Evolutionary conservation across 1,139 yeast species (phyloP), one percentile per base, ranked within the genome.

Genomic region (Yarrowia galli): DNA sequence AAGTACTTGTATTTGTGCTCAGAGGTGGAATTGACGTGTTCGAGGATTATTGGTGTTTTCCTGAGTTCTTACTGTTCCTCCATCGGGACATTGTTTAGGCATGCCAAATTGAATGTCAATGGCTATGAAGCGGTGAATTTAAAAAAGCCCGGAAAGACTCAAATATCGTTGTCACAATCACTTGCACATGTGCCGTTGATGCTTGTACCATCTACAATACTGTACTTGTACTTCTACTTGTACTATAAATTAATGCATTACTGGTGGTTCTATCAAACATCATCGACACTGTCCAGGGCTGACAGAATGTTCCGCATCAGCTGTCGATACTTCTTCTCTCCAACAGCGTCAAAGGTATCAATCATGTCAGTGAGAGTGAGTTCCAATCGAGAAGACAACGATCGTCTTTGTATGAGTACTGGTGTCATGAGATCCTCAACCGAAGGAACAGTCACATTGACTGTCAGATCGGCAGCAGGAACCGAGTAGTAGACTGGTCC

Each of bases 401-500:
- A 58, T 8, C 64, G 48, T 28, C 16, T 18, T n/a, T 58, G 51
- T 0, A 58, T n/a, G n/a, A 28, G 8, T 2, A 25, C 32, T 2
- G 49, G 49, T 15, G 12, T 42, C 42, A 25, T 13, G 9, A 58
- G 64, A 2, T 58, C 32, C 7, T 43, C 51, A 10, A 22, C 51
- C 3, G 51, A 18, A 32, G 64, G 64, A 10, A 58, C 42, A 20
- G 64, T 18, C 6, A 43, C 64, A 16, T 58, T 58, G 32, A 43
- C 15, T 10, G 64, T 58, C 12, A 3, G 51, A 12, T 38, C 40
- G 16, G 64, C 32, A 18, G 61, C 36, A 40, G 61, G 61, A 40
- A 54, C 48, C 8, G 61, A 40, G n/a, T 54, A 54, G 61, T n/a
- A 54, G 61, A 40, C 18, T 3, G 61, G 61, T n/a, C 48, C 61